Conservation (phyloP, 345 rosid genomes). For the Sonneratia alba region DNA sequence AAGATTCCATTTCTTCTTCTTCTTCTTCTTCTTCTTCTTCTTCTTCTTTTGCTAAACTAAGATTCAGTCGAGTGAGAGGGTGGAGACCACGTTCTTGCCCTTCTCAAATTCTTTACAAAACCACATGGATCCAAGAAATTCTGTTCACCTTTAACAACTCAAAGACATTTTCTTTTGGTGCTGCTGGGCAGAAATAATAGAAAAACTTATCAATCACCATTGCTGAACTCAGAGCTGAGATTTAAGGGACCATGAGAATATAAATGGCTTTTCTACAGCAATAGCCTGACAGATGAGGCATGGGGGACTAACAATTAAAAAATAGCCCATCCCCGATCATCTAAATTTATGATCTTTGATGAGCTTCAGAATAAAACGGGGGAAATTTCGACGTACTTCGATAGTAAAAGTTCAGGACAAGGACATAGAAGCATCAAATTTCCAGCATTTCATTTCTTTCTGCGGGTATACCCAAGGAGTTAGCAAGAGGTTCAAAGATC, state of each 20-base stretch:
- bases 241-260: neutral
- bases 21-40: no score
- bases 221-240: neutral
- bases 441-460: neutral
- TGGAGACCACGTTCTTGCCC: neutral
- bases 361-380: neutral
- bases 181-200: neutral
- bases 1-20: no score
- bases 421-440: neutral
- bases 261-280: neutral
- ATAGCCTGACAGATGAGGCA: neutral
- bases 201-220: neutral
- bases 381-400: neutral
- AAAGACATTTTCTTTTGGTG: no score
- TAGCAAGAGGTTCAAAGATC: neutral
- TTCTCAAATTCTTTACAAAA: neutral
- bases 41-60: no score
- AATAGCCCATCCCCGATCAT: neutral
- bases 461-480: neutral
- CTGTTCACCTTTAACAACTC: no score
- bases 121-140: neutral
- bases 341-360: neutral
- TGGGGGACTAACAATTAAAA: no score
- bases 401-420: neutral
- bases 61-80: neutral